Evolutionary conservation across 1,139 yeast species (phyloP).

Genomic region (Protomyces lactucae-debilis): DNA sequence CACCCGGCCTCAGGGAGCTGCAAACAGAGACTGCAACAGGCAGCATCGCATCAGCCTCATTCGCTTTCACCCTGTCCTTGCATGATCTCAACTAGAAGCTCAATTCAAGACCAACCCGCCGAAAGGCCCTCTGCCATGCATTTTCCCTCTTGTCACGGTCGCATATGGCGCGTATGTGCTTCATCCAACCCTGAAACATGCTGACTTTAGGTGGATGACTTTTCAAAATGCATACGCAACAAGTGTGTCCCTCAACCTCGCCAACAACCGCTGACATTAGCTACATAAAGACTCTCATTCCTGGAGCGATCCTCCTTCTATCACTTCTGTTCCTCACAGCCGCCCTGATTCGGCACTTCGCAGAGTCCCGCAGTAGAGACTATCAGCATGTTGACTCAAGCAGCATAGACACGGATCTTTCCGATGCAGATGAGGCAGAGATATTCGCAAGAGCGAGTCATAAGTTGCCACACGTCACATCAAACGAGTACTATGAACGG

Average conservation of each 20-base stretch:
- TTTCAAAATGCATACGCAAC: constrained; percentile 15
- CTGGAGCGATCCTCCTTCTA: not conserved
- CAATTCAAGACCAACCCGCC: no score
- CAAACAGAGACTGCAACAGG: no score
- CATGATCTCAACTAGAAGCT: no score
- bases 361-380: not conserved
- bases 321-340: not conserved
- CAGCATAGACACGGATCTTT: constrained; percentile 1
- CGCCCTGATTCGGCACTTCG: not conserved
- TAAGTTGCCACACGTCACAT: not conserved
- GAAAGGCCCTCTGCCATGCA: not conserved
- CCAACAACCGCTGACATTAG: not conserved
- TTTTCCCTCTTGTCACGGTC: not conserved
- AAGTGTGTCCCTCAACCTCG: not conserved
- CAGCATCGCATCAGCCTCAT: no score
- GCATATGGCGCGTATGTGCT: not conserved
- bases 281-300: constrained; percentile 17
- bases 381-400: not conserved
- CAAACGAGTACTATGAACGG: constrained; percentile 1
- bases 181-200: not conserved
- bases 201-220: constrained; percentile 5
- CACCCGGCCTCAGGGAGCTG: no score
- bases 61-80: no score
- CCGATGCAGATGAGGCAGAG: constrained; percentile 14
- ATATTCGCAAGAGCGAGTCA: constrained; percentile 17